Conservation (phyloP, 2,329 filamentous ascomycete species). For the Fusarium clavum region DNA sequence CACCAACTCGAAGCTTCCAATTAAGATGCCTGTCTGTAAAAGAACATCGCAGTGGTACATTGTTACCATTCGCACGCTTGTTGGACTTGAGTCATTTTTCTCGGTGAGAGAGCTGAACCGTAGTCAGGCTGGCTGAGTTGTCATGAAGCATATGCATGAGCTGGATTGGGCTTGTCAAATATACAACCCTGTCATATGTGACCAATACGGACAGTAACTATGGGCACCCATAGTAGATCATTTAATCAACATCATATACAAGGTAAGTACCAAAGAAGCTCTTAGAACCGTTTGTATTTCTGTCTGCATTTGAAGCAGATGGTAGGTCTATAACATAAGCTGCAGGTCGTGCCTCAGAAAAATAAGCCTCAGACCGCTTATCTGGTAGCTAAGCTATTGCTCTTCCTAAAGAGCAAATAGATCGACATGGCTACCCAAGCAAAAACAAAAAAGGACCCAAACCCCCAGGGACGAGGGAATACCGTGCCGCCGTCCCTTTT, state of each 20-base stretch:
- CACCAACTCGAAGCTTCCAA: constrained; percentile 20
- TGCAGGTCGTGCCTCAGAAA: not conserved
- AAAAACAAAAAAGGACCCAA: not conserved
- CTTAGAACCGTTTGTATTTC: constrained; percentile 5
- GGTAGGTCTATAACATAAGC: not conserved
- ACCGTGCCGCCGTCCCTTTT: constrained; percentile 29
- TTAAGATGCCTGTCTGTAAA: not conserved
- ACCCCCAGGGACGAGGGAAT: constrained; percentile 21
- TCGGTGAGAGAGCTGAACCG: constrained; percentile 10
- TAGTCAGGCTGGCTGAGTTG: constrained; percentile 8
- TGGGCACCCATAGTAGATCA: not conserved
- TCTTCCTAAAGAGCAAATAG: not conserved
- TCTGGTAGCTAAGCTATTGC: not conserved
- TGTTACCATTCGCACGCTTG: constrained; percentile 1
- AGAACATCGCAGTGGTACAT: not conserved
- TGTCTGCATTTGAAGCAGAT: constrained; percentile 7
- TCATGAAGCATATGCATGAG: constrained; percentile 20
- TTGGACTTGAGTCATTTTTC: not conserved
- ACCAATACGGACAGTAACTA: not conserved
- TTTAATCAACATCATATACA: not conserved
- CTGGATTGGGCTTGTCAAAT: not conserved
- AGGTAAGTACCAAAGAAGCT: not conserved
- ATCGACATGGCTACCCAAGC: not conserved
- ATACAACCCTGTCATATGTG: not conserved
- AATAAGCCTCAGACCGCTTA: constrained; percentile 1